Evolutionary conservation across 1,284 basidiomycete genomes (phyloP).

Genomic region (Tilletia horrida): DNA sequence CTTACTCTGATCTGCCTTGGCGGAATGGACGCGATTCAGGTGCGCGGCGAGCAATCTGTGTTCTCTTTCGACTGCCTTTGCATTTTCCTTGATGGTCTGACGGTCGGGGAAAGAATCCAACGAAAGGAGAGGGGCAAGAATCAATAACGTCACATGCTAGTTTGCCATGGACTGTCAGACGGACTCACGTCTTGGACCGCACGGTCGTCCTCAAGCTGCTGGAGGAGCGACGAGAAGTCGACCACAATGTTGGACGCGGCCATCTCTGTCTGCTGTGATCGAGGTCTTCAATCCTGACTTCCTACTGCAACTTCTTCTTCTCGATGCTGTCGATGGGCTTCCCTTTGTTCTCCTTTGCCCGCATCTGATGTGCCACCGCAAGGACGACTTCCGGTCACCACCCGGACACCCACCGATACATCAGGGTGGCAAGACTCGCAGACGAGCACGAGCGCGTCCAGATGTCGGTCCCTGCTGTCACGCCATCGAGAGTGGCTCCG

Average conservation of each 20-base stretch:
- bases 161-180: not conserved
- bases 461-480: slow-evolving; percentile 21
- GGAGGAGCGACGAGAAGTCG: slow-evolving; percentile 6
- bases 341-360: no score
- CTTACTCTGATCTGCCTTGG: slow-evolving; percentile 22
- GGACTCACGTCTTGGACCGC: slow-evolving; percentile 7
- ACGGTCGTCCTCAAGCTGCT: slow-evolving; percentile 7
- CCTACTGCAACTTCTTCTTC: no score
- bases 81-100: slow-evolving; percentile 29
- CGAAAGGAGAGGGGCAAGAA: not conserved
- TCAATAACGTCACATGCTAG: not conserved
- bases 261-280: not conserved
- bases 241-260: not conserved
- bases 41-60: slow-evolving; percentile 28
- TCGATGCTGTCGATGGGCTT: no score
- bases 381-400: no score
- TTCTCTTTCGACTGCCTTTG: slow-evolving; percentile 35
- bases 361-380: no score
- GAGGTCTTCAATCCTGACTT: not conserved
- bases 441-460: not conserved
- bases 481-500: slow-evolving; percentile 38
- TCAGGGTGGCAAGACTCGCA: no score
- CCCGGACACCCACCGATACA: no score
- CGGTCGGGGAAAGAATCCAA: no score
- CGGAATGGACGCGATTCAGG: slow-evolving; percentile 36